Base-by-base conservation (phyloP, 352 stramenopile species). In the Phytophthora tentaculata region DNA sequence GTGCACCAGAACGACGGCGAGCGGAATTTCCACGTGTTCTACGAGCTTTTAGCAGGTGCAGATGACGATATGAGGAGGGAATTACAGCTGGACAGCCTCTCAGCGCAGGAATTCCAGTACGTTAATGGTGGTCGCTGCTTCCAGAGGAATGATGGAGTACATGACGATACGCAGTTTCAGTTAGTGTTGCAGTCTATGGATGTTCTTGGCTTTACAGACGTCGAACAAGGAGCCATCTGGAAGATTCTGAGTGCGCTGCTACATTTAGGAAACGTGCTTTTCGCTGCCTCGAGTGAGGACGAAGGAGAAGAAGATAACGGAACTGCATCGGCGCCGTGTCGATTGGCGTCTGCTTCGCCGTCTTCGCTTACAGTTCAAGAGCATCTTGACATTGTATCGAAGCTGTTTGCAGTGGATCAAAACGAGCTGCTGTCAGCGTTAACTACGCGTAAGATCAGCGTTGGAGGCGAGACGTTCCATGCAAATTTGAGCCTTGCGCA, bases 21-120 rank as follows among this genome's bases (percentile, higher is more conserved):
- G 57, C 84, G 88, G 22, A 94, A 92, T 64, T 96, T 89, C 55
- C 88, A 96, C 67, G 68, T 92, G 24, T 93, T 96, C 64, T 96
- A 94, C 52, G 81, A 94, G 35, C 69, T 96, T 14, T 62, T 94
- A 20, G 76, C 77, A 28, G 80, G 80, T 68, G 82, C 78, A 59
- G 67, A 81, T 72, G 72, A 73, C 14, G 44, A 64, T 71, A 70
- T 80, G 64, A 77, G 90, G 74, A 58, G 55, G 10, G 24, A 80
- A 26, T 64, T 89, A 49, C 65, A 74, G 45, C 62, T 94, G 3
- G 56, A 73, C 8, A 61, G 74, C 7, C 50, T 88, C 0, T 51
- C 72, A 16, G 71, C 72, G 14, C 53, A 76, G 26, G 79, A 88
- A 24, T 91, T 88, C 35, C 75, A 86, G 69, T 97, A 94, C 56